Percentiles rank a stretch among this genome's conserved stretches.
These are phyloP conservation scores for Melaleuca quinquenervia DNA, from an alignment of 345 rosid species.

Conservation along the genomic window DNA sequence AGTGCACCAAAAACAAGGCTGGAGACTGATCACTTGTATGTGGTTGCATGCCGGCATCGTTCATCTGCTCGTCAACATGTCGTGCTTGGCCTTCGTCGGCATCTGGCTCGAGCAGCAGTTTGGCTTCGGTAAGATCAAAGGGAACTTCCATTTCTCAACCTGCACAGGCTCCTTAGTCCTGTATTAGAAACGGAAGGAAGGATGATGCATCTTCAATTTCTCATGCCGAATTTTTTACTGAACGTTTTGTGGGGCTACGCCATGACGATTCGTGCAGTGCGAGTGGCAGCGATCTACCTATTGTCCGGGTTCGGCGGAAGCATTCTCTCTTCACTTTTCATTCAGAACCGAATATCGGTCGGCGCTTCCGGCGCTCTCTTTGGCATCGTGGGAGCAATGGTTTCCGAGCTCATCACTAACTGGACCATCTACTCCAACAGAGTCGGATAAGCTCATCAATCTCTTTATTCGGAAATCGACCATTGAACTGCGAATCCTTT, in stretches of 20 bases:
- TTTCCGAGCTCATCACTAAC: slow-evolving; percentile 76
- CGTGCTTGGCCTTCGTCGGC: slow-evolving; percentile 78
- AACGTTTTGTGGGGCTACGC: not conserved
- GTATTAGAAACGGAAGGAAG: not conserved
- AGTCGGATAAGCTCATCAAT: slow-evolving; percentile 13
- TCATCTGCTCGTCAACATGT: slow-evolving; percentile 77
- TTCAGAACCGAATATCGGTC: slow-evolving; percentile 49
- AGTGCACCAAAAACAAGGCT: slow-evolving; percentile 59
- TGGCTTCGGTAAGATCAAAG: slow-evolving; percentile 52
- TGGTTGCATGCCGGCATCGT: slow-evolving; percentile 95
- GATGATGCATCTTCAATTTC: not conserved
- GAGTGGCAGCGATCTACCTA: slow-evolving; percentile 67
- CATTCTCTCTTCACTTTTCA: slow-evolving; percentile 63
- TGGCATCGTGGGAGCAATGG: slow-evolving; percentile 94
- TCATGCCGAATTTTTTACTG: not conserved
- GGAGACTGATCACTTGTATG: slow-evolving; percentile 72
- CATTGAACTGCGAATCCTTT: not conserved
- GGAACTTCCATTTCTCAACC: not conserved
- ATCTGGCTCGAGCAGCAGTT: slow-evolving; percentile 92
- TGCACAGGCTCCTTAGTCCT: not conserved
- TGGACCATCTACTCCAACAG: slow-evolving; percentile 76
- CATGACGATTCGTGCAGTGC: slow-evolving; percentile 23
- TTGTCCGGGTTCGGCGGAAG: slow-evolving; percentile 86
- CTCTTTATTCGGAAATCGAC: not conserved
- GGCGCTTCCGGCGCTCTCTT: slow-evolving; percentile 96